phyloP scores from a whole-genome alignment of 371 early-diverging fungal species.

The Saksenaea oblongispora region DNA sequence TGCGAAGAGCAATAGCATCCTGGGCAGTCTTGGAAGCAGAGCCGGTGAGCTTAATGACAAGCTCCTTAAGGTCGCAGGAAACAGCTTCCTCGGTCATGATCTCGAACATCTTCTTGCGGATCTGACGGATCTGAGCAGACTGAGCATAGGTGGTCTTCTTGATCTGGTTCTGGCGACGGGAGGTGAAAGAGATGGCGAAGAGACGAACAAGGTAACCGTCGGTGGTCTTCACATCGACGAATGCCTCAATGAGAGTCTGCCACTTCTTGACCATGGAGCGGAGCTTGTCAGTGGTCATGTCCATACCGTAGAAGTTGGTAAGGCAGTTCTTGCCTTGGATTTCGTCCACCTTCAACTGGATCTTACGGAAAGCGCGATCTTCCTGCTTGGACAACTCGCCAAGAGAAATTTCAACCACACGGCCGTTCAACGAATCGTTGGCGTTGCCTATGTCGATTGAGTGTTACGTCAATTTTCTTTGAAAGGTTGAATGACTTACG shows the following conservation, averaged over 20 bases:
- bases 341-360: slow-evolving; percentile 98
- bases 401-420: slow-evolving; percentile 98
- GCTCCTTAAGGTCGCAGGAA: slow-evolving; percentile 93
- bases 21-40: slow-evolving; percentile 52
- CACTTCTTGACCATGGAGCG: slow-evolving; percentile 99
- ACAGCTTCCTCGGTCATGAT: slow-evolving; percentile 92
- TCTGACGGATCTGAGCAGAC: slow-evolving; percentile 95
- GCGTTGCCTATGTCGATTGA: slow-evolving; percentile 62
- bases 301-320: slow-evolving; percentile 99
- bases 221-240: slow-evolving; percentile 99
- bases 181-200: slow-evolving; percentile 98
- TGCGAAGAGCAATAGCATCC: slow-evolving; percentile 92
- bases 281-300: slow-evolving; percentile 99
- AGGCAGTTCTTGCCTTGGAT: slow-evolving; percentile 98
- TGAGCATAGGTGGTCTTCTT: slow-evolving; percentile 99
- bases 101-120: slow-evolving; percentile 99
- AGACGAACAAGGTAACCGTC: slow-evolving; percentile 99
- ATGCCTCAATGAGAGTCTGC: slow-evolving; percentile 99
- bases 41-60: slow-evolving; percentile 94
- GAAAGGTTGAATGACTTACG: slow-evolving; percentile 52
- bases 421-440: slow-evolving; percentile 94
- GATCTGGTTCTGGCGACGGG: slow-evolving; percentile 93
- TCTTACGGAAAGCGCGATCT: slow-evolving; percentile 96
- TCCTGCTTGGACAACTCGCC: slow-evolving; percentile 98
- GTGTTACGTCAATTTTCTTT: no score